Percentiles rank a stretch among this genome's conserved stretches.
These are phyloP conservation scores for Erythrophleum fordii DNA, from an alignment of 306 rosid genomes.

Conservation along the genomic window DNA sequence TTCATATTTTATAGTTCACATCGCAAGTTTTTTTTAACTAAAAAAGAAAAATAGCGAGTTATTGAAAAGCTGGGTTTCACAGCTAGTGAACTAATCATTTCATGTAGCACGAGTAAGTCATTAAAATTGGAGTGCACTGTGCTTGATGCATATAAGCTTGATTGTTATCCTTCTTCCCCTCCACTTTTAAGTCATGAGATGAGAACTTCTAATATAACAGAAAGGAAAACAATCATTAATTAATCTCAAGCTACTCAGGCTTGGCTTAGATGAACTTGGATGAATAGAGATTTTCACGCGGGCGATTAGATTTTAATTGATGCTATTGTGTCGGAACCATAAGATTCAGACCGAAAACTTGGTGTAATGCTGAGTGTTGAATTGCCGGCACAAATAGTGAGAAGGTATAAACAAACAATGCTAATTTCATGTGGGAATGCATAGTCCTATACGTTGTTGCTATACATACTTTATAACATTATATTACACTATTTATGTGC, in stretches of 20 bases:
- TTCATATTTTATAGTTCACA: background rate
- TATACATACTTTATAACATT: background rate
- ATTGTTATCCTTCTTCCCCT: background rate
- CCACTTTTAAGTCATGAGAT: background rate
- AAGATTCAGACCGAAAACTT: background rate
- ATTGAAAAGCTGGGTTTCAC: background rate
- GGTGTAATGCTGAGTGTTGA: background rate
- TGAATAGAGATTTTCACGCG: background rate
- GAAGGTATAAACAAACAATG: slow-evolving; percentile 26
- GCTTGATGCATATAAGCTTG: background rate
- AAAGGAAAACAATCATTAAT: too few species aligned
- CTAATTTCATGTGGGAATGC: background rate
- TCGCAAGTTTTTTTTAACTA: too few species aligned
- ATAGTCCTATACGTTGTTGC: slow-evolving; percentile 33
- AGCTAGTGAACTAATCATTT: too few species aligned
- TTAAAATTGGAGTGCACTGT: too few species aligned
- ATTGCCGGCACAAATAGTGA: slow-evolving; percentile 40
- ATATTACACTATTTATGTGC: background rate
- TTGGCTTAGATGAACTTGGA: background rate
- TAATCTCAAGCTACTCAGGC: too few species aligned
- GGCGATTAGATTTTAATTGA: background rate
- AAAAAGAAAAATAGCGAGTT: too few species aligned
- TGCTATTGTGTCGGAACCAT: background rate
- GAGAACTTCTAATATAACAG: too few species aligned
- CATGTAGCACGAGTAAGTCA: too few species aligned